phyloP scores from a whole-genome alignment of 2,329 filamentous ascomycete genomes.

The Aspergillus texensis region DNA sequence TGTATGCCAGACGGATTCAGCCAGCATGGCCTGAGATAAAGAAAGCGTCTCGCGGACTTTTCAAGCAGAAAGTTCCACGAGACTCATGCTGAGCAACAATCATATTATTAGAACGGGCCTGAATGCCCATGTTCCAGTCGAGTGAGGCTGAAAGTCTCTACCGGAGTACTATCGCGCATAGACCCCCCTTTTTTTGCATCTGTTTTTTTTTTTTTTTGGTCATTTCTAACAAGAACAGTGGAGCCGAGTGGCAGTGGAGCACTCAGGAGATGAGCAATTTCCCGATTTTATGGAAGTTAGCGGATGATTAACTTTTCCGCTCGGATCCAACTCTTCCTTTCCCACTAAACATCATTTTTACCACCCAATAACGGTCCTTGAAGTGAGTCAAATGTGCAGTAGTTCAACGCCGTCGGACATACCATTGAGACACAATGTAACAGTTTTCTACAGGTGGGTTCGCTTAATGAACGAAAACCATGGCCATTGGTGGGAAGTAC shows the following conservation, averaged over 20 bases:
- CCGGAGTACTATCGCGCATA: not conserved
- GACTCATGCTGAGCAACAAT: not conserved
- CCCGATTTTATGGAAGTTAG: not conserved
- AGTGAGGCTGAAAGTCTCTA: not conserved
- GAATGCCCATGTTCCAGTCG: not conserved
- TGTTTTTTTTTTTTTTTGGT: not conserved
- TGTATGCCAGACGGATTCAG: not conserved
- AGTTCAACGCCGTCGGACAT: not conserved
- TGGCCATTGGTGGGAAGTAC: not conserved
- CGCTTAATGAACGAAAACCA: not conserved
- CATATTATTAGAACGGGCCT: not conserved
- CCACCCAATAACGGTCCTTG: not conserved
- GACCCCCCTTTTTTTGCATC: not conserved
- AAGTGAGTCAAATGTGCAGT: not conserved
- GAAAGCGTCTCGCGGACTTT: not conserved
- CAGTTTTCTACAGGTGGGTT: not conserved
- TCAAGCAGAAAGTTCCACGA: not conserved
- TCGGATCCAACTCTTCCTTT: not conserved
- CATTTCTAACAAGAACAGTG: not conserved
- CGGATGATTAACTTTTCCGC: not conserved
- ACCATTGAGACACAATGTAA: not conserved
- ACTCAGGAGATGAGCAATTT: constrained; percentile 2
- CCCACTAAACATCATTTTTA: not conserved
- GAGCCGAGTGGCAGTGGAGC: not conserved
- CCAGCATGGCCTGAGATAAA: not conserved